phyloP scores from a whole-genome alignment of 495 filamentous ascomycete species.

The Penicillium steckii region DNA sequence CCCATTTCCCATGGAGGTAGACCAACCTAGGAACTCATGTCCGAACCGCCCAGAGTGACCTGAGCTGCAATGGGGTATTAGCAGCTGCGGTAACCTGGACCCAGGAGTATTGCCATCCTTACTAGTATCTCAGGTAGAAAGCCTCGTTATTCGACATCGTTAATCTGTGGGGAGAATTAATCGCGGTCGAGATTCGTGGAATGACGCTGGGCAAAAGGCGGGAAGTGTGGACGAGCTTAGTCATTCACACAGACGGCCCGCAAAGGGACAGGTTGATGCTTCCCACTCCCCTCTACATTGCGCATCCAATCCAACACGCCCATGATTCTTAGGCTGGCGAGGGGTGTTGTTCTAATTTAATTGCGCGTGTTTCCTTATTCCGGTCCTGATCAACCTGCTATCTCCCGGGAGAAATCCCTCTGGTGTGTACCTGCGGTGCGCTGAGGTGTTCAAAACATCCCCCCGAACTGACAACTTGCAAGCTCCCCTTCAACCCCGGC shows the following conservation, averaged over 20 bases:
- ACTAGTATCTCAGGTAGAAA: slow-evolving; percentile 99
- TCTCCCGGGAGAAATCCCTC: slow-evolving; percentile 24
- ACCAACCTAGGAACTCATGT: slow-evolving; percentile 93
- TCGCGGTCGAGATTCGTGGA: slow-evolving; percentile 4
- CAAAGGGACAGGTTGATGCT: slow-evolving; percentile 47
- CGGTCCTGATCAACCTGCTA: slow-evolving; percentile 11
- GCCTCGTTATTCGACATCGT: slow-evolving; percentile 65
- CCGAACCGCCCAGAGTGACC: slow-evolving; percentile 97
- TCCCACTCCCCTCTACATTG: slow-evolving; percentile 23
- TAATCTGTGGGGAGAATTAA: slow-evolving; percentile 5
- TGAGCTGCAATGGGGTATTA: slow-evolving; percentile 64
- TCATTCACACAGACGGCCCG: slow-evolving; percentile 51
- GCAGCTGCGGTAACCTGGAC: slow-evolving; percentile 48
- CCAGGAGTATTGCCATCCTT: slow-evolving; percentile 35
- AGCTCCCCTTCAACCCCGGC: slow-evolving; percentile 31
- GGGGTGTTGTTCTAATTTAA: slow-evolving; percentile 41
- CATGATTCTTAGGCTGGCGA: slow-evolving; percentile 43
- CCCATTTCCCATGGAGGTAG: background rate
- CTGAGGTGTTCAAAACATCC: slow-evolving; percentile 38
- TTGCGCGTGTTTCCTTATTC: slow-evolving; percentile 26
- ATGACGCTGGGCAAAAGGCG: slow-evolving; percentile 9
- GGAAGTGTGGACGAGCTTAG: slow-evolving; percentile 37
- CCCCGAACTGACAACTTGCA: slow-evolving; percentile 41
- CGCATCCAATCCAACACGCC: slow-evolving; percentile 33
- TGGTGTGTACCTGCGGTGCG: slow-evolving; percentile 23